Base-by-base conservation (phyloP, 345 rosid genomes). In the Iberis pinnata region DNA sequence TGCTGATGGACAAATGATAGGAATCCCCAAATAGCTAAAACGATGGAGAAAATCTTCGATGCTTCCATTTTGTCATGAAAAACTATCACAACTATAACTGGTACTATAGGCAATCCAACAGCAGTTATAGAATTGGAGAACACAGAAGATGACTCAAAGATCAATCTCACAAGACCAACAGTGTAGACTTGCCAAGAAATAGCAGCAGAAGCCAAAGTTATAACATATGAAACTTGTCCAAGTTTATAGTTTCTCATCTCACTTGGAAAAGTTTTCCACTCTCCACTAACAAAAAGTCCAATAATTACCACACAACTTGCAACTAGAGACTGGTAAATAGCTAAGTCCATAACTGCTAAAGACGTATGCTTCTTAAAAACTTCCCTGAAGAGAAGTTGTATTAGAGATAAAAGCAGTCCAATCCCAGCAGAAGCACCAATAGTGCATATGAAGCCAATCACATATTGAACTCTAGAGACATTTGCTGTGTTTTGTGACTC, bases 261-360 rank as follows among this genome's bases (percentile, higher is more conserved):
- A 9, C 26, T 38, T 0, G 32, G 31, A 5, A 77, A 27, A 26
- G 29, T 55, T 24, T 47, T 63, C 82, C 86, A 78, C 15, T 84
- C 89, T 13, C 84, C 83, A 12, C 83, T 78, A 0, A 58, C 74
- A 12, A 82, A 76, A 20, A 82, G 71, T 11, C 84, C 84, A 7
- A 78, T 49, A 19, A 68, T 8, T 13, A 58, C 49, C 0, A 51
- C 75, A 35, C 25, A n/a, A 2, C 65, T 60, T 5, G 82, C 76
- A 0, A 73, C 72, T 19, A 52, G 0, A 10, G 72, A 38, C 43
- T 71, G 78, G 27, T 44, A 76, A 7, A 63, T 60, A 24, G 76
- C 47, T 65, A 80, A 13, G 31, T 73, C 79, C 64, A 75, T 26
- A 29, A 78, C 60, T 13, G 18, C 70, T 35, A 55, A 32, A n/a